phyloP scores from a whole-genome alignment of 2,329 filamentous ascomycete species.

The Canariomyces notabilis region DNA sequence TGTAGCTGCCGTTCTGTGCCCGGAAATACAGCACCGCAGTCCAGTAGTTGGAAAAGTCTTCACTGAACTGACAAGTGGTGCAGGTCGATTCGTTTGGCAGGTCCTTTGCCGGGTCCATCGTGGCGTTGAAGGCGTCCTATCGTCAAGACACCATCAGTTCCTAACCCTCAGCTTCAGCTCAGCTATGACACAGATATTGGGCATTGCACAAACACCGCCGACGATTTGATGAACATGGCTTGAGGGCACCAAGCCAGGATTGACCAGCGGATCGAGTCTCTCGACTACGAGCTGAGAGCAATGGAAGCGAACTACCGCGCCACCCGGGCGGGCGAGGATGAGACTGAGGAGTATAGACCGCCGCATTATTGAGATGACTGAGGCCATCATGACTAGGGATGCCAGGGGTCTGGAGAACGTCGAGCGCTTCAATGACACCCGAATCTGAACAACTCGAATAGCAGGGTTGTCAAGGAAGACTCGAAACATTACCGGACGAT shows the following conservation, averaged over 20 bases:
- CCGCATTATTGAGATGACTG: no score
- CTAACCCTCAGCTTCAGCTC: no score
- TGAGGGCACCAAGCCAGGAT: slow-evolving; percentile 12
- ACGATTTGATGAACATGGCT: slow-evolving; percentile 15
- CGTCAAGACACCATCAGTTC: no score
- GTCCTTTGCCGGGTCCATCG: slow-evolving; percentile 5
- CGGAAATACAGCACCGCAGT: slow-evolving; percentile 10
- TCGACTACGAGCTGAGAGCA: slow-evolving; percentile 9
- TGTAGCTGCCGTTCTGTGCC: slow-evolving; percentile 11
- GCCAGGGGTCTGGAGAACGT: no score
- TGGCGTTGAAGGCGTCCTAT: slow-evolving; percentile 10
- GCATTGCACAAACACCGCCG: slow-evolving; percentile 1
- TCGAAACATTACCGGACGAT: no score
- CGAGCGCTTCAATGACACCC: no score
- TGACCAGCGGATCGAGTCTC: slow-evolving; percentile 10
- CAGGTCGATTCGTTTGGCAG: slow-evolving; percentile 5
- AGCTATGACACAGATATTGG: background rate
- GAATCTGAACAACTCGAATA: no score
- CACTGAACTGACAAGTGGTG: slow-evolving; percentile 23
- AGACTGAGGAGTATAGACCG: slow-evolving; percentile 1
- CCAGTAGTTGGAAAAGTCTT: slow-evolving; percentile 25
- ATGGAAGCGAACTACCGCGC: slow-evolving; percentile 11
- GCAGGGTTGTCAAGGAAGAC: no score
- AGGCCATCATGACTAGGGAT: no score
- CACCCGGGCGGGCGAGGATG: slow-evolving; percentile 1